phyloP scores from a whole-genome alignment of 2,329 filamentous ascomycete species.

The Byssoonygena ceratinophila region DNA sequence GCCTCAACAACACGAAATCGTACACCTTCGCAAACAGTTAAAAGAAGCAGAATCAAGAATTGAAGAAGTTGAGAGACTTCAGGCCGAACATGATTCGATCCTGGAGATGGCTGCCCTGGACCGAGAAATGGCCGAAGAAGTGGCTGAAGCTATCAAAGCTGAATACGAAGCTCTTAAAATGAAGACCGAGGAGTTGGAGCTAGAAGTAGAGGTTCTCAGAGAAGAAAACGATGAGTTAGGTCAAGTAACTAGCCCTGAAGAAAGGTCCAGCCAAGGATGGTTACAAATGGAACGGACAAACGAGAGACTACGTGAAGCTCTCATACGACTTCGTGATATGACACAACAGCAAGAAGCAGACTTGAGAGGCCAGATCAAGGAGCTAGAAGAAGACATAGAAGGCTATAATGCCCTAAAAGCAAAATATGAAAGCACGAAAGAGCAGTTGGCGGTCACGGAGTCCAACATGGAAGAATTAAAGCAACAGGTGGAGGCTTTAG shows the following conservation, averaged over 20 bases:
- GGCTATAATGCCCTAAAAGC: constrained; percentile 58
- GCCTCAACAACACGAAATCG: constrained; percentile 68
- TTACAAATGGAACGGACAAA: constrained; percentile 85
- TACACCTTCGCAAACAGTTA: constrained; percentile 62
- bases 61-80: constrained; percentile 58
- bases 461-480: constrained; percentile 71
- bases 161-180: constrained; percentile 68
- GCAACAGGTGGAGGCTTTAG: constrained; percentile 80
- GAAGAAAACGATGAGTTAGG: constrained; percentile 80
- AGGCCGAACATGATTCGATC: constrained; percentile 74
- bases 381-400: constrained; percentile 61
- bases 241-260: constrained; percentile 77
- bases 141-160: constrained; percentile 66
- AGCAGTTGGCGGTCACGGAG: constrained; percentile 62
- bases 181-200: constrained; percentile 69
- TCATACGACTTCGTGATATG: constrained; percentile 74
- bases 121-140: constrained; percentile 92
- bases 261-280: constrained; percentile 77
- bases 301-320: constrained; percentile 72
- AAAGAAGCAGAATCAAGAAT: constrained; percentile 64
- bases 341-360: constrained; percentile 77
- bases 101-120: constrained; percentile 83
- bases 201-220: constrained; percentile 76
- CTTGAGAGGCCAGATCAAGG: constrained; percentile 61
- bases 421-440: constrained; percentile 58